phyloP scores from a whole-genome alignment of 192 early-diverging fungal species.

The Ambispora gerdemannii region DNA sequence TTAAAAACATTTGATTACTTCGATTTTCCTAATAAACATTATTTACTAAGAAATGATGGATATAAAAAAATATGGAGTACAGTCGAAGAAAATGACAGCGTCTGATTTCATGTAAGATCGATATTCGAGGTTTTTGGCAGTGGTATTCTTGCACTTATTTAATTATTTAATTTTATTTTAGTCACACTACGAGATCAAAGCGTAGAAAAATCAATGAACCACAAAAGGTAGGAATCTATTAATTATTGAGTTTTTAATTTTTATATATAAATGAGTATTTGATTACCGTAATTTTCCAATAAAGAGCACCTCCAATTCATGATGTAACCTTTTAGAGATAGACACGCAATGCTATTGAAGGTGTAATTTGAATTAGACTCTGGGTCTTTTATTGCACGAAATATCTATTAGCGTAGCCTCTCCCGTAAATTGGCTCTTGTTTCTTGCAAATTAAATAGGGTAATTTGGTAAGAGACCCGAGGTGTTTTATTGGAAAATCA shows the following conservation, averaged over 20 bases:
- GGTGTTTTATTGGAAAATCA: no score
- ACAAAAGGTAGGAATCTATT: neutral
- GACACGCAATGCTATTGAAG: no score
- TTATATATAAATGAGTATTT: neutral
- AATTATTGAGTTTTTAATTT: neutral
- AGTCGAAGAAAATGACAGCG: slow-evolving; percentile 22
- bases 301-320: neutral
- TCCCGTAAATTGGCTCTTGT: no score
- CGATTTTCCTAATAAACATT: neutral
- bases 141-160: neutral
- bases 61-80: neutral
- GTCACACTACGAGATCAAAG: neutral
- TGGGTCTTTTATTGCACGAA: no score
- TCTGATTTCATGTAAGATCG: slow-evolving; percentile 10
- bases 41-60: slow-evolving; percentile 28
- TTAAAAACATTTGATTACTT: slow-evolving; percentile 1
- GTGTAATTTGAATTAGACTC: no score
- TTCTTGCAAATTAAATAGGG: no score
- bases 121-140: neutral
- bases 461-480: no score
- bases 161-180: neutral
- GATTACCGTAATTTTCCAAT: neutral
- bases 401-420: no score
- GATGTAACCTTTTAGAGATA: no score
- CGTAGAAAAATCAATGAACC: neutral